Percentiles rank a stretch among this genome's conserved stretches.
Conservation (phyloP, 352 stramenopile genomes). For the Phytophthora kernoviae region DNA sequence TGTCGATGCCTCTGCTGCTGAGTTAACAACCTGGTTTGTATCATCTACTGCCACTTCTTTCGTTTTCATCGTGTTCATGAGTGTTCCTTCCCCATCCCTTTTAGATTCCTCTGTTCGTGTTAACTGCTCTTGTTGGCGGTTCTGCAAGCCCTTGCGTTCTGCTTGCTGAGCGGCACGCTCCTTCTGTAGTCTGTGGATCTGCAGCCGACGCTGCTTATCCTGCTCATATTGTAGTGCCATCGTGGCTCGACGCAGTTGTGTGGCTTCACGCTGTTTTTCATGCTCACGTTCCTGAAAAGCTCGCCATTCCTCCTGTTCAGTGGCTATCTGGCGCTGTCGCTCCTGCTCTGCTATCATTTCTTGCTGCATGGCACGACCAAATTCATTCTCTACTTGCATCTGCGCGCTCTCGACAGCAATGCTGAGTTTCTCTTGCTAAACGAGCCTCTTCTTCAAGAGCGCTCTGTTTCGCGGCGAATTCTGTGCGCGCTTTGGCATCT, state of each 20-base stretch:
- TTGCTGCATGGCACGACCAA: conserved; percentile 39
- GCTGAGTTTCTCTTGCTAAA: conserved; percentile 34
- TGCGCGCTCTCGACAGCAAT: conserved; percentile 40
- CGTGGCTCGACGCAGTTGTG: conserved; percentile 44
- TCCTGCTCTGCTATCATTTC: conserved; percentile 44
- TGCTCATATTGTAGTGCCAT: conserved; percentile 71
- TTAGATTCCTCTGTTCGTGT: neutral
- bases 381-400: conserved; percentile 62
- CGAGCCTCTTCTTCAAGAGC: conserved; percentile 44
- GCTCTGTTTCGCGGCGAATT: conserved; percentile 47
- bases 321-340: conserved; percentile 52
- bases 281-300: conserved; percentile 58
- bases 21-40: too few species aligned
- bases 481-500: conserved; percentile 54
- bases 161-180: conserved; percentile 41
- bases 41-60: neutral
- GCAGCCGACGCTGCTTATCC: conserved; percentile 63
- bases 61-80: neutral
- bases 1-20: too few species aligned
- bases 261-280: conserved; percentile 55
- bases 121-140: conserved; percentile 15
- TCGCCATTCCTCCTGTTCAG: conserved; percentile 66
- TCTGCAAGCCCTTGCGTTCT: conserved; percentile 19
- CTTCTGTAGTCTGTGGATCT: conserved; percentile 71
- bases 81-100: neutral